Conservation (phyloP, 208 protist species). For the Wallacemonas collosoma region DNA sequence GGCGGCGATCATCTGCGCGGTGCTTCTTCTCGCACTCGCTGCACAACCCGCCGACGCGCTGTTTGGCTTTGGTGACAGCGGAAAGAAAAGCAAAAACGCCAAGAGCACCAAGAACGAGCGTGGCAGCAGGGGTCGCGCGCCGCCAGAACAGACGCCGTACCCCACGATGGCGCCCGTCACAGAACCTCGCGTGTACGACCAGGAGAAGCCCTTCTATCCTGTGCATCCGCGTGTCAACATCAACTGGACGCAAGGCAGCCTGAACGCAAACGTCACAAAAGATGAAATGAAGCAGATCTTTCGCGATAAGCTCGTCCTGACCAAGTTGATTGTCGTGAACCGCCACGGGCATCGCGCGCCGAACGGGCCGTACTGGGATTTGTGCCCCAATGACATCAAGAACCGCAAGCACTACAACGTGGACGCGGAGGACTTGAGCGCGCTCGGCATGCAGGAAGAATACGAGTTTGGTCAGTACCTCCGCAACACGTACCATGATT, state of each 20-base stretch:
- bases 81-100: slow-evolving; percentile 4
- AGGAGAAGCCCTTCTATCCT: slow-evolving; percentile 17
- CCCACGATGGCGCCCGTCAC: slow-evolving; percentile 8
- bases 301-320: slow-evolving; percentile 57
- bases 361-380: slow-evolving; percentile 76
- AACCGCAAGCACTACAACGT: slow-evolving; percentile 63
- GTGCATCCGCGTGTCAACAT: slow-evolving; percentile 56
- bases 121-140: background rate
- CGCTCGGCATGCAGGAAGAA: slow-evolving; percentile 81
- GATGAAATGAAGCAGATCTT: slow-evolving; percentile 36
- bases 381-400: slow-evolving; percentile 64
- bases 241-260: slow-evolving; percentile 49
- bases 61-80: slow-evolving; percentile 1
- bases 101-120: background rate
- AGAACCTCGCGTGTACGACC: background rate
- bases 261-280: slow-evolving; percentile 37
- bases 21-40: slow-evolving; percentile 12
- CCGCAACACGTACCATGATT: slow-evolving; percentile 50
- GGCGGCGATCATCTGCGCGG: slow-evolving; percentile 10
- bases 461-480: slow-evolving; percentile 73
- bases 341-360: slow-evolving; percentile 82
- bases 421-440: slow-evolving; percentile 68
- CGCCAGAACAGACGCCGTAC: background rate
- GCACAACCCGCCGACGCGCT: slow-evolving; percentile 15
- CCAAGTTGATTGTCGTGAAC: slow-evolving; percentile 76